Evolutionary conservation across 164 flowering plant species (phyloP).

Genomic region (Stephania yunnanensis): DNA sequence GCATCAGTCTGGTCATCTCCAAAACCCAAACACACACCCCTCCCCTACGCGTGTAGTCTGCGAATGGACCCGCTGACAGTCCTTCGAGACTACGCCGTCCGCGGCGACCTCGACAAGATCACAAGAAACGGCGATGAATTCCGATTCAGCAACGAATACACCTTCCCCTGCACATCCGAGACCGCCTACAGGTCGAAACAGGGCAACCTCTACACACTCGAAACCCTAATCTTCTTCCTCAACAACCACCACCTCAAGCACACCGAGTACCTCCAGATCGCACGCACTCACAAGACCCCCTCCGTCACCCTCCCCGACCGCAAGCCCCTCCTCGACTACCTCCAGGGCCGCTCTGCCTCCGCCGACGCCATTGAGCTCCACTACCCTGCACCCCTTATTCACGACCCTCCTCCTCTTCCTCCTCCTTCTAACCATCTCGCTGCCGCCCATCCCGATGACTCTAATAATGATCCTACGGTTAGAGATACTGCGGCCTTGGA

Average conservation of each 20-base stretch:
- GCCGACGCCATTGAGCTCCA: conserved; percentile 64
- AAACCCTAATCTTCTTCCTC: conserved; percentile 67
- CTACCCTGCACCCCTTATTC: neutral
- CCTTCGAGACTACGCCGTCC: conserved; percentile 78
- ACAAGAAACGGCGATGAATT: conserved; percentile 55
- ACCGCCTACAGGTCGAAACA: conserved; percentile 85
- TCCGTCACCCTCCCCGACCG: conserved; percentile 85
- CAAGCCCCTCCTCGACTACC: conserved; percentile 78
- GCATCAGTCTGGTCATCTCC: neutral
- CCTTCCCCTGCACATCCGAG: conserved; percentile 59
- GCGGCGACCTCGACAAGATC: conserved; percentile 67
- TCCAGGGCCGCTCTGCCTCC: conserved; percentile 60
- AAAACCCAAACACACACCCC: neutral
- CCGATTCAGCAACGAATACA: conserved; percentile 66
- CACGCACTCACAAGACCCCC: conserved; percentile 50
- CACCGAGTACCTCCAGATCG: conserved; percentile 67
- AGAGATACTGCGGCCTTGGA: conserved; percentile 21
- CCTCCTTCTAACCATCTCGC: no score
- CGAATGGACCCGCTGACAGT: conserved; percentile 88
- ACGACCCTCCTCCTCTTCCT: no score
- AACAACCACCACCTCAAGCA: conserved; percentile 67
- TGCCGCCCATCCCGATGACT: no score
- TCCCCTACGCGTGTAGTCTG: neutral
- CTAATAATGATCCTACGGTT: conserved; percentile 5
- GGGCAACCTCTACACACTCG: conserved; percentile 84